Evolutionary conservation across 495 filamentous ascomycete species (phyloP), one percentile per base, ranked within the genome.

Genomic region (Penicillium atrosanguineum): DNA sequence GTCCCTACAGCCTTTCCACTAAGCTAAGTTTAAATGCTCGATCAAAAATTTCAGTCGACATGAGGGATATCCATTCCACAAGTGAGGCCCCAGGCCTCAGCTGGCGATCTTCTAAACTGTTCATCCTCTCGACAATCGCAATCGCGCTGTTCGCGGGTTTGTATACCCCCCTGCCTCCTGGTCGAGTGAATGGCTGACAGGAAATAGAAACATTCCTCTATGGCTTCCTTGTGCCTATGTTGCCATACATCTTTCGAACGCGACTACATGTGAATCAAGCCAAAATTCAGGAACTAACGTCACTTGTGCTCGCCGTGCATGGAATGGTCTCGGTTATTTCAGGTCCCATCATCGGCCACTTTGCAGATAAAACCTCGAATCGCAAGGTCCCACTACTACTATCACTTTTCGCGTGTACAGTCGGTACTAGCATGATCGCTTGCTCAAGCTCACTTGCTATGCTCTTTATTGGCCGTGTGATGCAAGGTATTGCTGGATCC

Each of bases 401-500:
- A 6, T 48, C 44, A 1, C n/a, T 54, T 0, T 18, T 12, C 2
- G 25, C 15, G 0, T 54, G 52, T 4, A 43, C 48, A 18, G 2
- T 38, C 2, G 52, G 52, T 2, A 54, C 52, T 25, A 1, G 29
- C 4, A 43, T 48, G 38, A 14, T 54, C 4, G 44, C 44, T 12
- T 0, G 36, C 19, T 25, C 37, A 7, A 18, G 18, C 16, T 54
- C 19, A 5, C n/a, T 23, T n/a, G 0, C 8, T 0, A 4, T 38
- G 16, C 29, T 48, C 4, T 49, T 49, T 16, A 5, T 53, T 19
- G 63, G 66, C 18, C 66, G 66, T 19, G 9, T 61, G 1, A 18
- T 69, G 26, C 63, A 69, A 36, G 61, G 50, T 2, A 39, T 67
- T 26, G 56, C 59, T 0, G 57, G 55, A 6, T 50, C 59, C 6